Base-by-base conservation (phyloP, 768 basidiomycete genomes). In the Collybiopsis luxurians region DNA sequence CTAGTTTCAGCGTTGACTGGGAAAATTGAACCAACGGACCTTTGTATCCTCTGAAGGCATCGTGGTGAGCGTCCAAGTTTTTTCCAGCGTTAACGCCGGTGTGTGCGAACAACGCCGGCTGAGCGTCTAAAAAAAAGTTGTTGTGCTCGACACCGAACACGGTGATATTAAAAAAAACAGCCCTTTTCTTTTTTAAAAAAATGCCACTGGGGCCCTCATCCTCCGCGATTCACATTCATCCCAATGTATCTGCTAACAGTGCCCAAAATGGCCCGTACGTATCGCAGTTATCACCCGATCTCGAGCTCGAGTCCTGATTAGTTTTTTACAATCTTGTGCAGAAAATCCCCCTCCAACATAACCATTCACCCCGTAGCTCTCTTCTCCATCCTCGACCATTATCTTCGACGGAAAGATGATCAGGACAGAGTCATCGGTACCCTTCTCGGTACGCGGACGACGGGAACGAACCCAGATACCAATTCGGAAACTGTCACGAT, bases 341-440 rank as follows among this genome's bases (percentile, higher is more conserved):
- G 91, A 53, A 85, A 87, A 38, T 78, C 85, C 56, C 89, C 88
- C 28, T 81, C 83, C 28, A 81, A 77, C 44, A 82, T 97, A 56
- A 91, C 87, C 47, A 82, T 98, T 59, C 92, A 95, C 69, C 95
- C 96, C 12, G 89, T 92, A 51, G 94, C 92, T 3, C 84, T 98
- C 47, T 92, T 97, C 70, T 88, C 93, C 53, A 92, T 98, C 77
- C 86, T 98, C 62, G 95, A 97, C 74, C 95, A 98, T 78, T 95
- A 95, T 73, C 86, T 98, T 51, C 89, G 96, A 17, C 85, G 93
- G 59, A 87, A 83, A 39, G 86, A 90, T 62, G 71, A 77, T 26
- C 90, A 95, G 64, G 86, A 87, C 58, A 86, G 95, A 57, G 96
- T 98, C 17, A 96, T 98, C 69, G 96, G 96, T 21, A 97, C 96